A percentile compares a stretch with the other conserved stretches of the same genome.
Evolutionary conservation across 2,329 filamentous ascomycete species (phyloP).

Genomic region (Colletotrichum eleusines): DNA sequence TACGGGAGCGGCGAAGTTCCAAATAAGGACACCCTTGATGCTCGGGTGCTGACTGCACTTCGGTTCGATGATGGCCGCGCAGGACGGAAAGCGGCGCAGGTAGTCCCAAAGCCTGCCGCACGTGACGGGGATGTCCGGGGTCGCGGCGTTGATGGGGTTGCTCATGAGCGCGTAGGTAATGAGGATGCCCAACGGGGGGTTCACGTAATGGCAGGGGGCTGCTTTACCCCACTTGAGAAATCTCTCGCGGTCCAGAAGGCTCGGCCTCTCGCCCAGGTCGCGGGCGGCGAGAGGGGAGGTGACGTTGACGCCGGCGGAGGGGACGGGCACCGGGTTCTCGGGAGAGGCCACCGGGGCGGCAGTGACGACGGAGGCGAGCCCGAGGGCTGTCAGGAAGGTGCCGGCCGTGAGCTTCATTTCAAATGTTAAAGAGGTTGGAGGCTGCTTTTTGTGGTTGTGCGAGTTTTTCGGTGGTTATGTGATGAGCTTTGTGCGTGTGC

Average conservation of each 20-base stretch:
- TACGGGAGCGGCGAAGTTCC: neutral
- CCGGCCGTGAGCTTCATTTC: neutral
- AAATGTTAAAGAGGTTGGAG: too few species aligned
- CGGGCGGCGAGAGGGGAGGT: neutral
- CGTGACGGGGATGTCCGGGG: neutral
- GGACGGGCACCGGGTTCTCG: neutral
- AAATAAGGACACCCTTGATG: neutral
- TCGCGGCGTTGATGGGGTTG: neutral
- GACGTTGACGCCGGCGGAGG: neutral
- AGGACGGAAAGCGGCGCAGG: neutral
- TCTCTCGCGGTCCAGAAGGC: accelerated
- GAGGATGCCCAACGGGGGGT: accelerated
- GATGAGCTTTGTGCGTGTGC: neutral
- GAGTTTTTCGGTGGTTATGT: neutral
- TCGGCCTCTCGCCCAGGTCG: neutral
- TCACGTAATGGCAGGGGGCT: neutral
- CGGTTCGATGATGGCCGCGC: neutral
- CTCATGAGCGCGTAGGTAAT: neutral
- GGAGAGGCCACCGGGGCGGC: neutral
- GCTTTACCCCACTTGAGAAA: too few species aligned
- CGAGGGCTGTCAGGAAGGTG: neutral
- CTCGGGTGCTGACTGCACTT: neutral
- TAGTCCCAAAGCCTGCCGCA: neutral
- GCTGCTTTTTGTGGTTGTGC: neutral
- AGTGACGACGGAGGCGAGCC: neutral